Percentiles rank a stretch among this genome's conserved stretches.
phyloP scores from a whole-genome alignment of 2,329 filamentous ascomycete species.

The Metarhizium robertsii region DNA sequence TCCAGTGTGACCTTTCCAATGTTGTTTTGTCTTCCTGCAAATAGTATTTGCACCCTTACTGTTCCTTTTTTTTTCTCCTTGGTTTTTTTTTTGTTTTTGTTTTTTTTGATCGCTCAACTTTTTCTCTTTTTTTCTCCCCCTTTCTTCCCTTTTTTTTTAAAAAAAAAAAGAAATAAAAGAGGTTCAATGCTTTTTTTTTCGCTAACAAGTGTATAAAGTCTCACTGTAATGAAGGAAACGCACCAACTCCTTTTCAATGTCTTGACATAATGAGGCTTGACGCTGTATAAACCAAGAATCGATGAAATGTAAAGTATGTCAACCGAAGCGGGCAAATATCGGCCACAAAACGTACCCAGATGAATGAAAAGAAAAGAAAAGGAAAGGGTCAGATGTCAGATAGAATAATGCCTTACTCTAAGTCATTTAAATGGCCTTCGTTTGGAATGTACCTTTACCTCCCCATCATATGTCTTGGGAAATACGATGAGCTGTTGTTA shows the following conservation, averaged over 20 bases:
- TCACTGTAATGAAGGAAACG: neutral
- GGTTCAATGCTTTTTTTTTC: neutral
- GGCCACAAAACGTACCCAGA: neutral
- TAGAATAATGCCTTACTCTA: too few relatives aligned
- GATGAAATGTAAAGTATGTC: neutral
- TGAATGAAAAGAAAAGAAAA: neutral
- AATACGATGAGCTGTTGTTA: constrained; percentile 14
- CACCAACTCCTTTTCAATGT: neutral
- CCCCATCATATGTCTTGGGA: constrained; percentile 26
- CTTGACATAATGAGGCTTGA: neutral
- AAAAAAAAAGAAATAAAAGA: too few relatives aligned
- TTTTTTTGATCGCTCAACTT: neutral
- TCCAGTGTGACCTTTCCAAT: neutral
- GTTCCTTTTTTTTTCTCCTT: neutral
- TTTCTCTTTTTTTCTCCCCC: neutral
- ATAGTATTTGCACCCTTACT: neutral
- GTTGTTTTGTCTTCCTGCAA: neutral
- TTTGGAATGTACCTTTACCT: constrained; percentile 10
- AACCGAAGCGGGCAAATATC: neutral
- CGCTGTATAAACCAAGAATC: neutral
- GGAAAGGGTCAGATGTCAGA: neutral
- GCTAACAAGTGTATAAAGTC: neutral
- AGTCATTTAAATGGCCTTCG: too few relatives aligned
- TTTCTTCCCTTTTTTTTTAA: neutral
- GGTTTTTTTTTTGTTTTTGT: neutral